phyloP scores from a whole-genome alignment of 2,329 filamentous ascomycete genomes.

The Massarina eburnea region DNA sequence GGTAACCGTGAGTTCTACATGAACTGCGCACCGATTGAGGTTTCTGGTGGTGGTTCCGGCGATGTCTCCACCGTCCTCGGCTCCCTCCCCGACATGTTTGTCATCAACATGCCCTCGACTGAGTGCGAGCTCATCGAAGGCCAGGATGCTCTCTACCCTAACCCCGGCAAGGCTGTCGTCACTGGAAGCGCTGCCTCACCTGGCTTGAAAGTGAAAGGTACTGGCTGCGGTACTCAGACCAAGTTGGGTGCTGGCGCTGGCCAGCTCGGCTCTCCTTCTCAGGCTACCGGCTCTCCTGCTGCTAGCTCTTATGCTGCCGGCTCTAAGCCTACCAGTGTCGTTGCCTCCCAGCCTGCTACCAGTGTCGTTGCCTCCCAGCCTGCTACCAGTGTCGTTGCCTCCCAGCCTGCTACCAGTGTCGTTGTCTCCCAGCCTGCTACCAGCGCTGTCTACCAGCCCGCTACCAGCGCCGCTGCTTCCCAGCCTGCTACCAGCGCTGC shows the following conservation, averaged over 20 bases:
- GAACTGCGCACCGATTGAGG: conserved; percentile 80
- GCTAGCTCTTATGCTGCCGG: conserved; percentile 8
- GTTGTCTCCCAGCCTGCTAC: conserved; percentile 6
- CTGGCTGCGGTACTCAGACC: conserved; percentile 31
- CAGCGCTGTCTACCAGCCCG: conserved; percentile 5
- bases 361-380: conserved; percentile 2
- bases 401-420: not conserved
- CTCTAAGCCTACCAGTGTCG: conserved; percentile 1
- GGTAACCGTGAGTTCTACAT: conserved; percentile 98
- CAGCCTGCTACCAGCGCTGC: conserved; percentile 12
- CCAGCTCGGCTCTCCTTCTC: conserved; percentile 26
- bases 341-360: not conserved
- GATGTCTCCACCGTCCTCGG: conserved; percentile 45
- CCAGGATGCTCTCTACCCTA: conserved; percentile 66
- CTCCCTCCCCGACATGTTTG: conserved; percentile 72
- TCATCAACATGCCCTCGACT: conserved; percentile 65
- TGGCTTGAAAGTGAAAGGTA: conserved; percentile 33
- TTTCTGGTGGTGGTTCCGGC: conserved; percentile 48
- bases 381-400: conserved; percentile 5
- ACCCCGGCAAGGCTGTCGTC: conserved; percentile 61
- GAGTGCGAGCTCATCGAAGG: conserved; percentile 58
- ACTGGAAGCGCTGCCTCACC: conserved; percentile 29
- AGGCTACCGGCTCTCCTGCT: conserved; percentile 1
- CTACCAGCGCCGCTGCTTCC: conserved; percentile 6
- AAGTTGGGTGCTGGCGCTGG: conserved; percentile 35